Conservation (phyloP, 371 early-diverging fungal species). For the Mucor piriformis region DNA sequence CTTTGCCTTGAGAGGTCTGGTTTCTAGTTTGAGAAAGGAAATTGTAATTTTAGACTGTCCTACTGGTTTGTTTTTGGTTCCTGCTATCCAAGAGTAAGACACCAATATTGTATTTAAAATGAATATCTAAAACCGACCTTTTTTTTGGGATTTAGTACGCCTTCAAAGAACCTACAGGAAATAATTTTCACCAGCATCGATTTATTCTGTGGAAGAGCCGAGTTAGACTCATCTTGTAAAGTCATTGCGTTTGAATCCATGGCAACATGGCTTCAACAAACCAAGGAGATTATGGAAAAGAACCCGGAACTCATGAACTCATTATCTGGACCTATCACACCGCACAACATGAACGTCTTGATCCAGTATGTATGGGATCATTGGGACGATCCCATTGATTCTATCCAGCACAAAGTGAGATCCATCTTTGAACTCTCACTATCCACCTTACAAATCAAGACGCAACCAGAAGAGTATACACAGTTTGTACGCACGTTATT, state of each 20-base stretch:
- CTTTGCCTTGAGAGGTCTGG: slow-evolving; percentile 55
- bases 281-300: slow-evolving; percentile 34
- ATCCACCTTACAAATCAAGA: slow-evolving; percentile 52
- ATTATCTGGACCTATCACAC: slow-evolving; percentile 32
- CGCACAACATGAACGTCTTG: slow-evolving; percentile 53
- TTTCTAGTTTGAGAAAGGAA: slow-evolving; percentile 55
- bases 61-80: slow-evolving; percentile 7
- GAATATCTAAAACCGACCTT: no score
- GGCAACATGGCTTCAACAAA: slow-evolving; percentile 71
- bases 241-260: slow-evolving; percentile 76
- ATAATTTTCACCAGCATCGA: slow-evolving; percentile 51
- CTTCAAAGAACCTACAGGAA: slow-evolving; percentile 42
- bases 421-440: slow-evolving; percentile 67
- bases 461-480: slow-evolving; percentile 38
- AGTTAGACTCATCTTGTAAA: slow-evolving; percentile 67
- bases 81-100: slow-evolving; percentile 37
- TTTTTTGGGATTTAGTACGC: background rate
- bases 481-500: slow-evolving; percentile 42
- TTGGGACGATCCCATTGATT: slow-evolving; percentile 85
- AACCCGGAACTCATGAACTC: slow-evolving; percentile 8
- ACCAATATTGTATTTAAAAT: no score
- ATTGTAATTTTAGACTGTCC: slow-evolving; percentile 43
- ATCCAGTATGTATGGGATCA: slow-evolving; percentile 74
- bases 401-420: slow-evolving; percentile 73
- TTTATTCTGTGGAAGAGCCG: slow-evolving; percentile 51